Evolutionary conservation across 768 basidiomycete species (phyloP).

Genomic region (Leccinum boreale): DNA sequence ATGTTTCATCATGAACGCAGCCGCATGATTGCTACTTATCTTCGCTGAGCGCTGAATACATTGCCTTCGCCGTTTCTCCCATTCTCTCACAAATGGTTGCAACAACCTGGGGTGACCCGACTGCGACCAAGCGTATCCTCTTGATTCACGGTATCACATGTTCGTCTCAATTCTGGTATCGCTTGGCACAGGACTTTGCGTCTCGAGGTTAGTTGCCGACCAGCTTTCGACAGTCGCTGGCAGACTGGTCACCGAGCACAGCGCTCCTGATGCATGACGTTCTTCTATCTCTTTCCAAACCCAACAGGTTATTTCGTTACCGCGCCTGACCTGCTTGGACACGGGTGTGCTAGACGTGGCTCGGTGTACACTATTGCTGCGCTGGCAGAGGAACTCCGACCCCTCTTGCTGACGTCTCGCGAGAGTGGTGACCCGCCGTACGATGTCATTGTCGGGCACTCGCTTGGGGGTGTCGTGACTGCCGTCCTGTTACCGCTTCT

Average conservation of each 20-base stretch:
- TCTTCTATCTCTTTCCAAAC: background rate
- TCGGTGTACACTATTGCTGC: conserved; percentile 16
- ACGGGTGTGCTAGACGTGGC: conserved; percentile 9
- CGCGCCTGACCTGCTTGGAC: conserved; percentile 25
- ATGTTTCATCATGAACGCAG: background rate
- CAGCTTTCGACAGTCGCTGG: background rate
- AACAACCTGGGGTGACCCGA: conserved; percentile 16
- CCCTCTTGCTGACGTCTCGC: conserved; percentile 1
- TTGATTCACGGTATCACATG: conserved; percentile 21
- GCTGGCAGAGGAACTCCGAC: conserved; percentile 10
- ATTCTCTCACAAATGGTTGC: background rate
- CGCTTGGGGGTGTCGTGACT: conserved; percentile 18
- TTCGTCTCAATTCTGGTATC: conserved; percentile 14
- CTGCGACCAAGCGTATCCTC: conserved; percentile 14
- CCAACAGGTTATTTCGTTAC: conserved; percentile 22
- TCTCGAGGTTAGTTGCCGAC: conserved; percentile 12
- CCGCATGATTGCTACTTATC: no score
- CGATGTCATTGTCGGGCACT: conserved; percentile 21
- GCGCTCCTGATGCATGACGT: background rate
- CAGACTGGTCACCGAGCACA: background rate
- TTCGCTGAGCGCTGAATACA: background rate
- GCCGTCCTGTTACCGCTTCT: conserved; percentile 13
- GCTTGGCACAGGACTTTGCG: conserved; percentile 13
- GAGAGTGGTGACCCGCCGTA: background rate
- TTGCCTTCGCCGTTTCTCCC: background rate